A percentile compares a stretch with the other conserved stretches of the same genome.
phyloP scores from a whole-genome alignment of 1,139 yeast genomes.

The Entelexis sorbosivorans region DNA sequence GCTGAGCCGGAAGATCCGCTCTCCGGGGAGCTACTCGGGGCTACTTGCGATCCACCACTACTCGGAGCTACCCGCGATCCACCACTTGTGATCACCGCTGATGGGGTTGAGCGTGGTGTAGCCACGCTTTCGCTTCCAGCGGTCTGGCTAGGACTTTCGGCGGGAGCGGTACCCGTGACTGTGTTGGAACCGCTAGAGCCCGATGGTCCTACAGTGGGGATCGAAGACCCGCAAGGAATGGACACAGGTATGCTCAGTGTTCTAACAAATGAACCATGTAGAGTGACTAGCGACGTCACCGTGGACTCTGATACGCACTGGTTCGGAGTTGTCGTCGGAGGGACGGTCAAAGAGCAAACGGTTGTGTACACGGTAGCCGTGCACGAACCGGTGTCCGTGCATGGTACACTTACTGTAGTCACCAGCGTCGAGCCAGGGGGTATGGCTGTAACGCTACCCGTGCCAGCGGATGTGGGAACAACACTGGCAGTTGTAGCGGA shows the following conservation, averaged over 20 bases:
- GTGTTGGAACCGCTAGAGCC: not conserved
- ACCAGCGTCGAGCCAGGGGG: not conserved
- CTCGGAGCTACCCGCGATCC: too few species aligned
- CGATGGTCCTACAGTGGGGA: not conserved
- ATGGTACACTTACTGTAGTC: not conserved
- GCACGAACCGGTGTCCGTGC: not conserved
- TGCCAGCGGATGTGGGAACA: not conserved
- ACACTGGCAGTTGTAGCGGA: not conserved
- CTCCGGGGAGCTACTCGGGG: too few species aligned
- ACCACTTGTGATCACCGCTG: too few species aligned
- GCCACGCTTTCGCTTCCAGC: too few species aligned
- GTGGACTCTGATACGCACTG: constrained; percentile 4
- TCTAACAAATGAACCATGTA: not conserved
- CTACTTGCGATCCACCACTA: too few species aligned
- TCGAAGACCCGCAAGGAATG: constrained; percentile 2
- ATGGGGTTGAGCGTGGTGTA: too few species aligned
- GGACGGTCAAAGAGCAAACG: constrained; percentile 12
- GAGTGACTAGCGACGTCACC: not conserved
- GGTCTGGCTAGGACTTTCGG: too few species aligned
- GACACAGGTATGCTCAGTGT: not conserved
- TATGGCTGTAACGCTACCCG: not conserved
- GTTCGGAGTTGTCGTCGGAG: constrained; percentile 4
- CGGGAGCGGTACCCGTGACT: not conserved
- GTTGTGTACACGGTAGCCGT: constrained; percentile 7
- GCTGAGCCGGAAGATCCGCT: too few species aligned